Conservation (phyloP, 1,284 basidiomycete species). For the Malassezia brasiliensis region DNA sequence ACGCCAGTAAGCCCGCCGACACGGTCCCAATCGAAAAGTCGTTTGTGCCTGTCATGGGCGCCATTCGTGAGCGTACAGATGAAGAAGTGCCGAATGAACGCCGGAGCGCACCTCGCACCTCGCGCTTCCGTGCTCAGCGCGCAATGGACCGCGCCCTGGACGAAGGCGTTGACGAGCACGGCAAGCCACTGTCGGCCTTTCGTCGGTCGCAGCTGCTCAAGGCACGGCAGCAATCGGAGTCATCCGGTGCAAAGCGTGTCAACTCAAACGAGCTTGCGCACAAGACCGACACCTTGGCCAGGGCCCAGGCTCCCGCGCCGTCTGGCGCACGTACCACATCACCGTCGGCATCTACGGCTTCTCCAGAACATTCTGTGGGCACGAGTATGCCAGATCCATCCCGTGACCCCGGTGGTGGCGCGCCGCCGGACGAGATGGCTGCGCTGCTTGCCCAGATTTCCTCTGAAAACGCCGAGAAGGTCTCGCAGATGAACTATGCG, state of each 20-base stretch:
- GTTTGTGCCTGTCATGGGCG: constrained; percentile 7
- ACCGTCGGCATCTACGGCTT: neutral
- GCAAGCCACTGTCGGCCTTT: constrained; percentile 39
- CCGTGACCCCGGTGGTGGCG: constrained; percentile 36
- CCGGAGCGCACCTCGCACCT: neutral
- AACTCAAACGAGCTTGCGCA: neutral
- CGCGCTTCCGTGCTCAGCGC: constrained; percentile 4
- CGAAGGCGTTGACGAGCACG: constrained; percentile 21
- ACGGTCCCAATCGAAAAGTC: neutral
- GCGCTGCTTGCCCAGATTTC: constrained; percentile 25
- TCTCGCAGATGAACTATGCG: constrained; percentile 31
- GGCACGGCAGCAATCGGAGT: neutral
- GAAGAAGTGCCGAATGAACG: neutral
- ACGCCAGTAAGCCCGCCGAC: neutral
- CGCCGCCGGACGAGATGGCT: constrained; percentile 27
- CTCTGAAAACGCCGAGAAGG: constrained; percentile 30
- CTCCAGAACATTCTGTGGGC: neutral
- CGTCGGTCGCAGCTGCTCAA: constrained; percentile 26
- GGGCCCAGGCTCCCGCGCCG: neutral
- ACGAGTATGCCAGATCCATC: constrained; percentile 19
- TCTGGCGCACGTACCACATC: too few species aligned
- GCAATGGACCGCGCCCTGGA: constrained; percentile 1
- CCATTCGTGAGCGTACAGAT: constrained; percentile 3
- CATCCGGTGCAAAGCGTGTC: too few species aligned
- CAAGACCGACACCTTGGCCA: neutral